phyloP scores from a whole-genome alignment of 805 yeast species.

The Starmerella stigmatis region DNA sequence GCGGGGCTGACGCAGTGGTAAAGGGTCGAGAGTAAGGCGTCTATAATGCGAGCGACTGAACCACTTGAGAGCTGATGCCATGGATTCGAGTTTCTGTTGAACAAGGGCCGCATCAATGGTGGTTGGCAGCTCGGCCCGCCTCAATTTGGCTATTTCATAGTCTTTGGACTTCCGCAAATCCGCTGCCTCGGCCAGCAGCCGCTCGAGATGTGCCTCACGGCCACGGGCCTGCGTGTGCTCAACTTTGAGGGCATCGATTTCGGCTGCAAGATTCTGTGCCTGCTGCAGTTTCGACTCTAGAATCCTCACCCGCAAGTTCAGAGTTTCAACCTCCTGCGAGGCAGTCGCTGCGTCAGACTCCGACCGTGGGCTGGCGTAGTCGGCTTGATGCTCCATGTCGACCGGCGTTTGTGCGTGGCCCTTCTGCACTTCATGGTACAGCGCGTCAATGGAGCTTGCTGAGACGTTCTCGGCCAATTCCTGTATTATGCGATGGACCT shows the following conservation, averaged over 20 bases:
- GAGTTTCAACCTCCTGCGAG: neutral
- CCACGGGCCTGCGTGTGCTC: neutral
- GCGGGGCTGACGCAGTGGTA: neutral
- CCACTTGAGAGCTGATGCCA: neutral
- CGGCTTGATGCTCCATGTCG: too few relatives aligned
- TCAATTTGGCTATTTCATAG: conserved; percentile 19
- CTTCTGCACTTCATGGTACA: too few relatives aligned
- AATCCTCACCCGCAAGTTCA: conserved; percentile 6
- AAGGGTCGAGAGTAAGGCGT: conserved; percentile 1
- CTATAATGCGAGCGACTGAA: neutral
- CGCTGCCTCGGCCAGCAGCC: neutral
- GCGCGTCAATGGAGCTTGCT: too few relatives aligned
- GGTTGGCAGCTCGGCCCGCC: conserved; percentile 8
- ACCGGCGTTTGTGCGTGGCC: too few relatives aligned
- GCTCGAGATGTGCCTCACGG: neutral
- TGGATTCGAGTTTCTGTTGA: neutral
- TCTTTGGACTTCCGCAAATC: conserved; percentile 20
- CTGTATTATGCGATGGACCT: too few relatives aligned
- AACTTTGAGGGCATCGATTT: conserved; percentile 3
- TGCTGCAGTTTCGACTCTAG: conserved; percentile 14
- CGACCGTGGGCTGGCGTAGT: too few relatives aligned
- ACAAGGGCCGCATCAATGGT: conserved; percentile 3
- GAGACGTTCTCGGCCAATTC: too few relatives aligned
- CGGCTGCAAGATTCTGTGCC: conserved; percentile 14
- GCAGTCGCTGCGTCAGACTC: too few relatives aligned